phyloP scores from a whole-genome alignment of 1,139 yeast genomes.

The Blastobotrys indianensis region DNA sequence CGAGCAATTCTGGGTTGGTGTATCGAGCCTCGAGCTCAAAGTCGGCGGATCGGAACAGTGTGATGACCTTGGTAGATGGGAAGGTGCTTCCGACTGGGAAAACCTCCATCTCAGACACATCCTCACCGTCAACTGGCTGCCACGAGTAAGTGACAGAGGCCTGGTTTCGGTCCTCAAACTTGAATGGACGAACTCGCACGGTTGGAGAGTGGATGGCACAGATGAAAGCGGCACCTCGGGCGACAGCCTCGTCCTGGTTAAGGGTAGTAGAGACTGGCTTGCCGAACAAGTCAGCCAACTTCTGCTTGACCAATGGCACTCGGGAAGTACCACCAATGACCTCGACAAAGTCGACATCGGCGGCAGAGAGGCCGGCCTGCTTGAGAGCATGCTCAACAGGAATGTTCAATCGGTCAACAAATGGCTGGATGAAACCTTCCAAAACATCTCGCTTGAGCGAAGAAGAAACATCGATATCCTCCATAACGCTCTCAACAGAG shows the following conservation, averaged over 20 bases:
- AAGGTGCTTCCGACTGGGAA: slow-evolving; percentile 89
- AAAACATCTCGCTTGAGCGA: slow-evolving; percentile 86
- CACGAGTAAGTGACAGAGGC: slow-evolving; percentile 91
- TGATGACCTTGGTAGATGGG: slow-evolving; percentile 95
- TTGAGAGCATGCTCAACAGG: slow-evolving; percentile 81
- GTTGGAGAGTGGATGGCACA: slow-evolving; percentile 99
- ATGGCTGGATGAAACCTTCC: slow-evolving; percentile 81
- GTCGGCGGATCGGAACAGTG: slow-evolving; percentile 86
- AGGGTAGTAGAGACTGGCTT: slow-evolving; percentile 88
- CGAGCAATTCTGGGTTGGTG: slow-evolving; percentile 69
- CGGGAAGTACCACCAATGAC: slow-evolving; percentile 98
- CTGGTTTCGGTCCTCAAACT: slow-evolving; percentile 91
- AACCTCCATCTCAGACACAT: slow-evolving; percentile 87
- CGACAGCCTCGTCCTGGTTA: slow-evolving; percentile 98
- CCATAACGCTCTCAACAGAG: slow-evolving; percentile 93
- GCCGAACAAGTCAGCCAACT: slow-evolving; percentile 72
- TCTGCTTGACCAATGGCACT: slow-evolving; percentile 87
- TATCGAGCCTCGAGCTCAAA: slow-evolving; percentile 82
- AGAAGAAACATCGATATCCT: slow-evolving; percentile 92
- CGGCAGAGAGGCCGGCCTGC: slow-evolving; percentile 66
- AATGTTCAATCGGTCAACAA: slow-evolving; percentile 63
- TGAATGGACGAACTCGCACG: slow-evolving; percentile 96
- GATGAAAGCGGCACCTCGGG: slow-evolving; percentile 98
- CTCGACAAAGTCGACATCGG: slow-evolving; percentile 84
- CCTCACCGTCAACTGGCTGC: slow-evolving; percentile 89